Conservation (phyloP, 2,329 filamentous ascomycete genomes). For the Dactylellina sp. region DNA sequence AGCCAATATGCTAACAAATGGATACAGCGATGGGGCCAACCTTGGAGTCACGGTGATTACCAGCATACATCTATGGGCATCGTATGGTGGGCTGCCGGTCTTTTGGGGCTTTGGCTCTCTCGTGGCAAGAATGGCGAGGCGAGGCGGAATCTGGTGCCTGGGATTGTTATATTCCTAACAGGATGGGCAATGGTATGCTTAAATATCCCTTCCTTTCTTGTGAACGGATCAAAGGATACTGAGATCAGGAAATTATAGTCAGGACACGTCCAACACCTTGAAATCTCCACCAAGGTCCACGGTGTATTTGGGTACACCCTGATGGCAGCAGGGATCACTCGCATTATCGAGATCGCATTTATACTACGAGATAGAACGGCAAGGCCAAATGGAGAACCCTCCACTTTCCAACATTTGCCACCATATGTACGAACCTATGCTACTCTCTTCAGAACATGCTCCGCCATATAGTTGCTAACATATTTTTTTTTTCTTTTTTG, state of each 20-base stretch:
- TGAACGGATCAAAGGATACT: neutral
- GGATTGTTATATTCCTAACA: slow-evolving; percentile 88
- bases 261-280: slow-evolving; percentile 84
- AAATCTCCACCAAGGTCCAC: slow-evolving; percentile 88
- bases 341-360: slow-evolving; percentile 92
- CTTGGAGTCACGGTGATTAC: slow-evolving; percentile 92
- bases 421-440: slow-evolving; percentile 72
- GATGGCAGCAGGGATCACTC: slow-evolving; percentile 85
- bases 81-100: slow-evolving; percentile 94
- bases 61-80: slow-evolving; percentile 99
- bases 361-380: slow-evolving; percentile 79
- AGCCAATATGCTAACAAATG: neutral
- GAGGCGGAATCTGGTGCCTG: slow-evolving; percentile 92
- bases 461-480: slow-evolving; percentile 56
- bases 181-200: slow-evolving; percentile 82
- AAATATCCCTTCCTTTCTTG: neutral
- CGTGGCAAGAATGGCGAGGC: slow-evolving; percentile 83
- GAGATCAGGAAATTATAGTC: slow-evolving; percentile 65
- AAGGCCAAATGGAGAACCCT: slow-evolving; percentile 76
- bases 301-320: slow-evolving; percentile 91
- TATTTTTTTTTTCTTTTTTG: neutral
- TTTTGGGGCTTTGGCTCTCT: slow-evolving; percentile 92
- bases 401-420: slow-evolving; percentile 78
- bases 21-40: slow-evolving; percentile 77
- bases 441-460: neutral